phyloP scores from a whole-genome alignment of 1,139 yeast species.

The Lodderomyces oxycetoniae region DNA sequence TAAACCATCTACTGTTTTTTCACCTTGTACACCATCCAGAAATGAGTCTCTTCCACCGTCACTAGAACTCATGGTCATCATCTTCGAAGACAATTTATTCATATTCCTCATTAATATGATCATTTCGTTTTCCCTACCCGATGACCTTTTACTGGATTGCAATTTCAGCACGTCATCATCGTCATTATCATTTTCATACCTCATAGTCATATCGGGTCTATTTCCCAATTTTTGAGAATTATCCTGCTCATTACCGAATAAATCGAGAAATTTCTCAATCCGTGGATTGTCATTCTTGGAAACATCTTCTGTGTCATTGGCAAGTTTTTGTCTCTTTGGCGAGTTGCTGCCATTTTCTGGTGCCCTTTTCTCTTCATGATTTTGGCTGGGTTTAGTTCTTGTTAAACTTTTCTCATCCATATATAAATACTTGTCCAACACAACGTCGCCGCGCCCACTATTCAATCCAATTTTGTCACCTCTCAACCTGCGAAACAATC shows the following conservation, averaged over 20 bases:
- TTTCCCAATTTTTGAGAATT: constrained; percentile 76
- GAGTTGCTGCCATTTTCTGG: neutral
- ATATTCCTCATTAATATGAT: constrained; percentile 77
- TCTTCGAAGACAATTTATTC: constrained; percentile 81
- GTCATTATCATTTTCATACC: constrained; percentile 35
- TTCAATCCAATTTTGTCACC: constrained; percentile 72
- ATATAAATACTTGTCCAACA: constrained; percentile 77
- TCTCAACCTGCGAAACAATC: constrained; percentile 76
- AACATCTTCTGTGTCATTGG: constrained; percentile 2
- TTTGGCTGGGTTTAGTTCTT: constrained; percentile 14
- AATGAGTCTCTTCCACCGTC: constrained; percentile 1
- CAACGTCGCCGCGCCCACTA: constrained; percentile 71
- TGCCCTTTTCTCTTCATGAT: constrained; percentile 10
- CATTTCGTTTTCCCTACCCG: constrained; percentile 45
- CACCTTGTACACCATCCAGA: constrained; percentile 9
- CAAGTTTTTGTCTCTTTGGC: constrained; percentile 4
- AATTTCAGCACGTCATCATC: neutral
- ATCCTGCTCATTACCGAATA: constrained; percentile 77
- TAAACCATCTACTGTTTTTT: constrained; percentile 17
- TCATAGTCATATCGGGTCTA: constrained; percentile 86
- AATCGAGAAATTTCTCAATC: constrained; percentile 62
- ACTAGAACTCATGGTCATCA: constrained; percentile 51
- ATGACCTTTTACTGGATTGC: neutral
- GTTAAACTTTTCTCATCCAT: constrained; percentile 36
- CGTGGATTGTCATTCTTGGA: neutral